Evolutionary conservation across 164 flowering plant species (phyloP), one percentile per base, ranked within the genome.

Genomic region (Stephania yunnanensis): DNA sequence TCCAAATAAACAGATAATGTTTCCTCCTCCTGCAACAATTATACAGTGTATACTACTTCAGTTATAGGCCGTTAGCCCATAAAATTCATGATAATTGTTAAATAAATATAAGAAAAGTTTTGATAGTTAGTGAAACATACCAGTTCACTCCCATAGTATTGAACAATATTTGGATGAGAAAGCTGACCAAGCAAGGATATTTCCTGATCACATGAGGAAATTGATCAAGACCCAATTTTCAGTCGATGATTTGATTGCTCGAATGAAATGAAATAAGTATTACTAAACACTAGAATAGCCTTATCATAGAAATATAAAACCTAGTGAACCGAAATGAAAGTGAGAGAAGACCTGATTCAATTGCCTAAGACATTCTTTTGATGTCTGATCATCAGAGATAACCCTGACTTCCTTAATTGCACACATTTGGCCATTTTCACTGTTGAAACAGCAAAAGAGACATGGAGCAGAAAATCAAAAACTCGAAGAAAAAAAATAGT

Each of bases 361-460:
- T 82, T 94, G 98, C 84, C 85, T 90, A 55, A 94, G 89, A 81
- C 89, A 85, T 79, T 94, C 97, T 85, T 80, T 91, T 20, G 97
- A 91, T 52, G 87, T 83, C 64, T 79, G 89, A 85, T 94, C 96
- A 84, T 94, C 97, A 19, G 89, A 83, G 72, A 89, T 84, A 71
- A 90, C 87, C 78, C 75, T 86, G 71, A 92, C 97, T 86, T 94
- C 98, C 74, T 94, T 94, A 80, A 94, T 94, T 10, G 98, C 98
- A 79, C 98, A 92, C 96, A 94, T 91, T 73, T 90, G 89, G 64
- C 98, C 97, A 71, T 80, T 88, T 73, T 87, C 94, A 87, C 98
- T 94, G 88, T 80, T 25, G 78, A 73, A 73, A 69, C 71, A 22
- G 73, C 36, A 72, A 66, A 77, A 25, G 46, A 29, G 69, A 50